Conservation (phyloP, 352 stramenopile genomes). For the Pythium dissimile region DNA sequence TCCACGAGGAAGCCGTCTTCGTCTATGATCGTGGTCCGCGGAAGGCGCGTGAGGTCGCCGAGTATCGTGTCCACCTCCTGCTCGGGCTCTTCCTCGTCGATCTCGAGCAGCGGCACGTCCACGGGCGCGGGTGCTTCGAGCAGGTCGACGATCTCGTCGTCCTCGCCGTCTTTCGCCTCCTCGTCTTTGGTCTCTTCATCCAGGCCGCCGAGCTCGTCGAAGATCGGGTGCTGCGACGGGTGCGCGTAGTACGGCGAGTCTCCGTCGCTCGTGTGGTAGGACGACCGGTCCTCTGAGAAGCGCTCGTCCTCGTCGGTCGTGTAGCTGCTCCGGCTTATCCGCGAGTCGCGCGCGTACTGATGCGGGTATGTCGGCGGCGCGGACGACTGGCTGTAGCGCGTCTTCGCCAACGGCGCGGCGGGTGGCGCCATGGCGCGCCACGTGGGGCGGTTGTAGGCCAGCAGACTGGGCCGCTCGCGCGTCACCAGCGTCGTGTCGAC, state of each 20-base stretch:
- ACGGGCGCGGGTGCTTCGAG: constrained; percentile 15
- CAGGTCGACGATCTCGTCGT: constrained; percentile 30
- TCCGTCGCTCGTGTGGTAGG: constrained; percentile 20
- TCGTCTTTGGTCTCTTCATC: constrained; percentile 21
- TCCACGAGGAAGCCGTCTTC: constrained; percentile 43
- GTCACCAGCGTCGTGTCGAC: not conserved
- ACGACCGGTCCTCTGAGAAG: constrained; percentile 2
- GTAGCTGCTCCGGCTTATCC: not conserved
- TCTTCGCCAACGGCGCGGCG: constrained; percentile 2
- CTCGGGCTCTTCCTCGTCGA: constrained; percentile 39
- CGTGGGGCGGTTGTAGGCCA: constrained; percentile 13
- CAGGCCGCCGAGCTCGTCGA: not conserved
- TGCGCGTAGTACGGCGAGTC: constrained; percentile 11
- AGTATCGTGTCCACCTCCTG: constrained; percentile 64
- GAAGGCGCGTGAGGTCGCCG: constrained; percentile 46
- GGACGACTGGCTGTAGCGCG: not conserved
- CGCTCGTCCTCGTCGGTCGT: constrained; percentile 2
- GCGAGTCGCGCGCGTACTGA: not conserved
- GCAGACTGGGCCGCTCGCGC: constrained; percentile 6
- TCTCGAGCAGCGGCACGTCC: constrained; percentile 20
- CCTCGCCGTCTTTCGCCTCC: constrained; percentile 16
- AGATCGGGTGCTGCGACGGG: constrained; percentile 3
- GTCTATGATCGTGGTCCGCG: constrained; percentile 63
- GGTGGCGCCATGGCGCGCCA: constrained; percentile 1
- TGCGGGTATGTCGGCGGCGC: not conserved